Evolutionary conservation across 495 filamentous ascomycete species (phyloP).

Genomic region (Pyrenula massariospora): DNA sequence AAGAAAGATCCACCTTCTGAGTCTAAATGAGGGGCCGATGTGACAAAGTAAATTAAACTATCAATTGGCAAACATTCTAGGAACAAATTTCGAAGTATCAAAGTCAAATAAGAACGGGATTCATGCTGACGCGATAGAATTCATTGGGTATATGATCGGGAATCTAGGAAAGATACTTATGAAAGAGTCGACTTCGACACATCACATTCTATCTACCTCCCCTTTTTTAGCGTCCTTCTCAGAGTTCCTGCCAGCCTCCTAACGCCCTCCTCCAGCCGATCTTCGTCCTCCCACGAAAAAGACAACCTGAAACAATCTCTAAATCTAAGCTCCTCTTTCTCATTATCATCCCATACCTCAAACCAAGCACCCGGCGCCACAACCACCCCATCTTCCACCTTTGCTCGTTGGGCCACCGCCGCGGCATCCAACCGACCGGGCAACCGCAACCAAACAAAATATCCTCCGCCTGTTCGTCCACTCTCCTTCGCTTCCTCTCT

Average conservation of each 20-base stretch:
- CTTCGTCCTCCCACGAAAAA: slow-evolving; percentile 56
- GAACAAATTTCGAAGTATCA: too few species aligned
- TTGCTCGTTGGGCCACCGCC: slow-evolving; percentile 32
- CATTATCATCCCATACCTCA: slow-evolving; percentile 37
- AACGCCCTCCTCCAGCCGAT: slow-evolving; percentile 42
- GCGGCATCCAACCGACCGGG: slow-evolving; percentile 26
- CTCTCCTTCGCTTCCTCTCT: too few species aligned
- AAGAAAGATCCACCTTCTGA: slow-evolving; percentile 1
- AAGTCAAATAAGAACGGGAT: too few species aligned
- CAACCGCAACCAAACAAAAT: slow-evolving; percentile 56
- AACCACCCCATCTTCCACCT: slow-evolving; percentile 37
- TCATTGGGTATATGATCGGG: too few species aligned
- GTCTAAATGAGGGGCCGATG: background rate
- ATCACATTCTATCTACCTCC: too few species aligned
- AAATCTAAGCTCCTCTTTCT: slow-evolving; percentile 20
- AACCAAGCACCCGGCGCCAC: slow-evolving; percentile 46
- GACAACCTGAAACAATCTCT: slow-evolving; percentile 38
- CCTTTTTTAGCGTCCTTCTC: background rate
- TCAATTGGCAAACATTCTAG: background rate
- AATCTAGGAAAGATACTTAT: too few species aligned
- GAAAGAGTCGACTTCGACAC: too few species aligned
- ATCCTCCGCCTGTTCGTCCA: slow-evolving; percentile 38
- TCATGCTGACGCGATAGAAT: too few species aligned
- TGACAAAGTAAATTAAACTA: background rate
- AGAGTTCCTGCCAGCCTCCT: slow-evolving; percentile 26